These are phyloP conservation scores for Calycina herbarum DNA, from an alignment of 2,329 filamentous ascomycete species.

Conservation along the genomic window DNA sequence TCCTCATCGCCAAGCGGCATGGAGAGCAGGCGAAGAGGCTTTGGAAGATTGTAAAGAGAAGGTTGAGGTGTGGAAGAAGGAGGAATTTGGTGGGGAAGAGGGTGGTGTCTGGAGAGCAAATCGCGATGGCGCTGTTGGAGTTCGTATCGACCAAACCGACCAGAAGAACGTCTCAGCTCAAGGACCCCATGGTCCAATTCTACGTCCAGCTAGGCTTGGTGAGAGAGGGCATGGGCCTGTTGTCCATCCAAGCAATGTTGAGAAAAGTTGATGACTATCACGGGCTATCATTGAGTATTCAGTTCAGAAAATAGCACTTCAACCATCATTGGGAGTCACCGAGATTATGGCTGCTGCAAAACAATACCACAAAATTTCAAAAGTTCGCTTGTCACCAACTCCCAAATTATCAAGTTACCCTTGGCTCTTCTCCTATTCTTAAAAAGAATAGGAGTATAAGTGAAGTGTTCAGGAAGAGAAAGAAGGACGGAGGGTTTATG, in stretches of 20 bases:
- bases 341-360: no score
- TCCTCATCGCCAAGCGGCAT: slow-evolving; percentile 80
- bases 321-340: neutral
- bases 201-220: slow-evolving; percentile 25
- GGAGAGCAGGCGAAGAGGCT: slow-evolving; percentile 85
- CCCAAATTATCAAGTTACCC: no score
- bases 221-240: slow-evolving; percentile 36
- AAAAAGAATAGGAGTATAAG: no score
- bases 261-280: neutral
- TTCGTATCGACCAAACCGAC: slow-evolving; percentile 22
- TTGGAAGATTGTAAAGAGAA: slow-evolving; percentile 81
- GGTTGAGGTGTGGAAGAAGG: slow-evolving; percentile 94
- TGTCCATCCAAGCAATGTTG: slow-evolving; percentile 13
- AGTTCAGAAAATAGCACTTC: neutral
- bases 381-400: no score
- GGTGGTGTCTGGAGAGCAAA: slow-evolving; percentile 85
- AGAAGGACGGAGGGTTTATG: no score
- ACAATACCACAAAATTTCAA: no score
- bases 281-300: neutral
- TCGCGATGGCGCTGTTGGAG: slow-evolving; percentile 60
- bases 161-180: slow-evolving; percentile 13
- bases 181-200: slow-evolving; percentile 29
- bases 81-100: slow-evolving; percentile 78
- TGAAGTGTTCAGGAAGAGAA: no score
- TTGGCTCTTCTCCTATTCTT: no score